Base-by-base conservation (phyloP, 139 green algal genomes). In the Micromonas pusilla region DNA sequence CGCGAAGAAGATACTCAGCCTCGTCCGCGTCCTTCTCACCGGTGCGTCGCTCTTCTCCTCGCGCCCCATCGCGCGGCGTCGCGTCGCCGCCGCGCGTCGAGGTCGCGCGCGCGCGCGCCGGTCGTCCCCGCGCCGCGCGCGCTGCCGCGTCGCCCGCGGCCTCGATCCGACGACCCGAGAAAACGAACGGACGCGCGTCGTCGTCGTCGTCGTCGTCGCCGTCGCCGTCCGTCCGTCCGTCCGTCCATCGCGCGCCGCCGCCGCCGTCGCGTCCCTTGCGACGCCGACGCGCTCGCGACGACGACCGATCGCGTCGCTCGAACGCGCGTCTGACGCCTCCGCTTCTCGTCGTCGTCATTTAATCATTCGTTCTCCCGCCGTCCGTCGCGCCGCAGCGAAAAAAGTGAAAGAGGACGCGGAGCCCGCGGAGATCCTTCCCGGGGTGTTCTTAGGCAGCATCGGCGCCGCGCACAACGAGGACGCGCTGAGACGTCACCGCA, bases 391-490 rank as follows among this genome's bases (percentile, higher is more conserved):
- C 9, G 53, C 68, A 6, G 68, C 68, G 37, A 38, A 39, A 32
- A 36, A 32, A 4, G 68, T 75, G 37, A 62, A 63, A 23, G 20
- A 31, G 37, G 68, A 75, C 37, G 26, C 23, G 25, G 37, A 33
- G 26, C 72, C 80, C 30, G 70, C 38, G 38, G 21, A 66, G 33
- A 77, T 96, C 36, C 39, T 87, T 34, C 84, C 85, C 0, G 34
- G 80, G 2, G 81, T 97, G 25, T 97, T 86, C 78, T 66, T 97
- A 21, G 91, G 90, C 3, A 85, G 83, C 5, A 91, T 90, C 0
- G 88, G 96, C 62, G 85, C 87, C 26, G 89, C 93, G 0, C 83
- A 90, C 86, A 86, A 71, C 39, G 81, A 88, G 63, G 86, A 93
- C 80, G 68, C 93, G 76, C 84, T 96, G 73, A 76, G 80, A 4